Base-by-base conservation (phyloP, 306 rosid species). In the Luffa acutangula region DNA sequence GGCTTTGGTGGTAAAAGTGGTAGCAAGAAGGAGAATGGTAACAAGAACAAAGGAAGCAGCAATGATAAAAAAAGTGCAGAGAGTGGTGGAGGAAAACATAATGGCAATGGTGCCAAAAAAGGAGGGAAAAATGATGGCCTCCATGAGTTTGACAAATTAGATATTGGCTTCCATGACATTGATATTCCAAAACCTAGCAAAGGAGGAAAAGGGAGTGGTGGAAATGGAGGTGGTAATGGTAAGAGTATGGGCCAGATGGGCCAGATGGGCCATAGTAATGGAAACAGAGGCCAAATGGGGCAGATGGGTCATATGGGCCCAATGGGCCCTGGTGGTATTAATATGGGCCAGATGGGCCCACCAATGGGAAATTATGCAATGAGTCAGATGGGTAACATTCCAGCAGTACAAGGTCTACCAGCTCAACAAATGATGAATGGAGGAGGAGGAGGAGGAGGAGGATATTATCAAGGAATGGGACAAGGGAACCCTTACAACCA, bases 341-440 rank as follows among this genome's bases (percentile, higher is more conserved):
- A 54, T 14, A 31, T 64, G 74, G 77, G 75, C 54, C 83, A 45
- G 4, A 82, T 76, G 77, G 81, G 41, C n/a, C 53, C 58, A 88
- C 89, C 79, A 20, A 82, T 83, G 90, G 85, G 83, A 9, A 78
- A 70, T 34, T 84, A 80, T 45, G 89, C 74, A 45, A 85, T 86
- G 87, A 83, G 85, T 5, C 89, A 80, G 1, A 88, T 87, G 90
- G 89, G 92, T 60, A 88, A 82, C 78, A 54, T 84, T 21, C 90
- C 97, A 37, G 97, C 97, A 0, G 96, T 93, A 9, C 99, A 86
- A 82, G 99, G 97, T 4, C 80, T 91, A 57, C 97, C 97, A 10
- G 95, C 96, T 0, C 60, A 82, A 8, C 83, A 89, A 0, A 87
- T 89, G 53, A 87, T 93, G 92, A 90, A 82, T 18, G 83, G 87